Conservation (phyloP, 2,329 filamentous ascomycete species). For the Zymoseptoria pseudotritici region DNA sequence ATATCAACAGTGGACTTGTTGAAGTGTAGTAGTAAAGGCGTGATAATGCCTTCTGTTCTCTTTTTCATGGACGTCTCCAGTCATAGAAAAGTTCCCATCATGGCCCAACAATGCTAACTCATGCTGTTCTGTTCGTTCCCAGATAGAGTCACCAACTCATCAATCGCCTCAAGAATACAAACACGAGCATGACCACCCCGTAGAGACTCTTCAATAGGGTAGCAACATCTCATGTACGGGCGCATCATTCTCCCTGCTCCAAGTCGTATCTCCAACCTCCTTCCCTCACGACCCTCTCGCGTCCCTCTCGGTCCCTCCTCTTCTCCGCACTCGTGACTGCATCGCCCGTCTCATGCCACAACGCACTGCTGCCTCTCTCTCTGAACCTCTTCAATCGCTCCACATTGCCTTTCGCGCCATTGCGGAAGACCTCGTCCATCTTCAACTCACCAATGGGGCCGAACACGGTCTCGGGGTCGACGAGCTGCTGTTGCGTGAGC, state of each 20-base stretch:
- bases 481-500: constrained; percentile 71
- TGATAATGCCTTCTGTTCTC: background rate
- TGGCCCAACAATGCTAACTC: background rate
- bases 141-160: background rate
- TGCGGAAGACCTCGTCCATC: constrained; percentile 91
- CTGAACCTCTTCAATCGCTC: constrained; percentile 82
- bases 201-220: background rate
- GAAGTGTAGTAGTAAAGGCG: too few species aligned
- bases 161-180: background rate
- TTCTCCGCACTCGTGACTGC: constrained; percentile 82
- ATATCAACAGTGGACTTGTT: background rate
- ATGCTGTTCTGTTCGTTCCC: background rate
- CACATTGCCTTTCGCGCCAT: constrained; percentile 57
- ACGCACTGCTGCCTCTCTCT: constrained; percentile 83
- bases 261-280: constrained; percentile 70
- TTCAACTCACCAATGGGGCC: constrained; percentile 80
- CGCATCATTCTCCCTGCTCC: background rate
- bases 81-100: background rate
- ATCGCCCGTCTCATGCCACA: constrained; percentile 73
- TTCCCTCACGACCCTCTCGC: constrained; percentile 71
- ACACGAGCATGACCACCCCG: background rate
- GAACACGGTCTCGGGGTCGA: constrained; percentile 81
- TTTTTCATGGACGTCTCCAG: background rate
- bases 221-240: background rate
- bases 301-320: constrained; percentile 66